A percentile compares a stretch with the other conserved stretches of the same genome.
phyloP scores from a whole-genome alignment of 495 filamentous ascomycete genomes.

The Lentithecium fluviatile region DNA sequence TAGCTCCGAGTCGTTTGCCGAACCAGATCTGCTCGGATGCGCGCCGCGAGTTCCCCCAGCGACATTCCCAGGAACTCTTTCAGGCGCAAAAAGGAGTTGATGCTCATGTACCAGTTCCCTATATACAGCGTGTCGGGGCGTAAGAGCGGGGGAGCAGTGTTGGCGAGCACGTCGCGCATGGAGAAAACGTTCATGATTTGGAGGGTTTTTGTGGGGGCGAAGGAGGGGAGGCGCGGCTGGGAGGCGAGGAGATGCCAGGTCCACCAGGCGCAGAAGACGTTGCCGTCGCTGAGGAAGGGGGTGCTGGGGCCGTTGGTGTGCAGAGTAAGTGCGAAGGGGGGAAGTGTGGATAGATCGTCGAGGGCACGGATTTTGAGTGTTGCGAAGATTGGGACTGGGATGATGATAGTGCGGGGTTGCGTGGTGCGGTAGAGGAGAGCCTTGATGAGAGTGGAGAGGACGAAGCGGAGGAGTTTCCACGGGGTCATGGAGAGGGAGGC shows the following conservation, averaged over 20 bases:
- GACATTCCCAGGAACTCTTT: conserved; percentile 3
- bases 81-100: conserved; percentile 14
- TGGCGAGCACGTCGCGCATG: conserved; percentile 16
- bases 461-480: conserved; percentile 38
- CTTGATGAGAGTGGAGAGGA: conserved; percentile 9
- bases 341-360: neutral
- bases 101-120: conserved; percentile 5
- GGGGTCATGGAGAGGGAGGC: conserved; percentile 33
- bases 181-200: conserved; percentile 19
- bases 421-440: conserved; percentile 10
- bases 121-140: conserved; percentile 7
- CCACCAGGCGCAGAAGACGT: conserved; percentile 46
- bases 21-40: conserved; percentile 15
- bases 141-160: conserved; percentile 8
- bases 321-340: neutral
- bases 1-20: conserved; percentile 6
- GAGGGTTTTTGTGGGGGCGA: conserved; percentile 5
- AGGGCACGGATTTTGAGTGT: conserved; percentile 3
- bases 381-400: conserved; percentile 1
- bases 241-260: conserved; percentile 17
- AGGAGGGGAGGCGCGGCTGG: too few relatives aligned
- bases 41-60: conserved; percentile 18
- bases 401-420: conserved; percentile 8
- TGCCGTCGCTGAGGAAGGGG: conserved; percentile 49
- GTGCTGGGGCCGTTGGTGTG: conserved; percentile 29